Percentiles rank a stretch among this genome's conserved stretches.
Conservation (phyloP, 257 asterid genomes). For the Lavandula angustifolia region DNA sequence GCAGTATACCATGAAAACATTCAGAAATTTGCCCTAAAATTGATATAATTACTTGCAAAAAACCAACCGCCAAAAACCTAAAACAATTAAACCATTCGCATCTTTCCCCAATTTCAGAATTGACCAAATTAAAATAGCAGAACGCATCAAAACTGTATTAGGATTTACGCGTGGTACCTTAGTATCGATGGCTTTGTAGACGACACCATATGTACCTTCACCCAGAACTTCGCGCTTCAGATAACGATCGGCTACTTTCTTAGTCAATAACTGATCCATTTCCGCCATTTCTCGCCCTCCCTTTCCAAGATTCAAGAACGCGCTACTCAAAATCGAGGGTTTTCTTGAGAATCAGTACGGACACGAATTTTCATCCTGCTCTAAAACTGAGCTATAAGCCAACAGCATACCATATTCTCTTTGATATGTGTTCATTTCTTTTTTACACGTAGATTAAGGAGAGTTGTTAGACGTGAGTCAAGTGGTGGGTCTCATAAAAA, state of each 20-base stretch:
- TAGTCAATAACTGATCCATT: constrained; percentile 45
- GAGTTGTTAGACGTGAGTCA: too few species aligned
- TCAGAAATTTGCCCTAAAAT: constrained; percentile 5
- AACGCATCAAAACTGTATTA: constrained; percentile 1
- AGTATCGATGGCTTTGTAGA: constrained; percentile 85
- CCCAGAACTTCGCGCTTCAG: constrained; percentile 82
- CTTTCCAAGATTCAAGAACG: constrained; percentile 20
- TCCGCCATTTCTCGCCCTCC: constrained; percentile 48
- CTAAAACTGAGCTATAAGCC: constrained; percentile 1
- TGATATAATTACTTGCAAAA: background rate
- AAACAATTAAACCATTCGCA: background rate
- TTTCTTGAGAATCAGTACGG: background rate
- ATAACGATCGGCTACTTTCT: constrained; percentile 91
- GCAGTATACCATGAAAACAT: background rate
- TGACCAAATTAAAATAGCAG: background rate
- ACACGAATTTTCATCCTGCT: background rate
- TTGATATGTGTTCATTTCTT: too few species aligned
- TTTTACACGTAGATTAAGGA: too few species aligned
- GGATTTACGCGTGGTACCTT: constrained; percentile 45
- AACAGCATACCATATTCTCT: background rate
- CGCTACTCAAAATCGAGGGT: constrained; percentile 11
- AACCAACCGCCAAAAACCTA: constrained; percentile 24
- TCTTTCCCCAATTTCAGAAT: background rate
- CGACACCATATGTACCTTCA: constrained; percentile 93
- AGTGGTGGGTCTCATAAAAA: too few species aligned